A percentile compares a stretch with the other conserved stretches of the same genome.
Conservation (phyloP, 352 stramenopile genomes). For the Phytophthora agathidicida region DNA sequence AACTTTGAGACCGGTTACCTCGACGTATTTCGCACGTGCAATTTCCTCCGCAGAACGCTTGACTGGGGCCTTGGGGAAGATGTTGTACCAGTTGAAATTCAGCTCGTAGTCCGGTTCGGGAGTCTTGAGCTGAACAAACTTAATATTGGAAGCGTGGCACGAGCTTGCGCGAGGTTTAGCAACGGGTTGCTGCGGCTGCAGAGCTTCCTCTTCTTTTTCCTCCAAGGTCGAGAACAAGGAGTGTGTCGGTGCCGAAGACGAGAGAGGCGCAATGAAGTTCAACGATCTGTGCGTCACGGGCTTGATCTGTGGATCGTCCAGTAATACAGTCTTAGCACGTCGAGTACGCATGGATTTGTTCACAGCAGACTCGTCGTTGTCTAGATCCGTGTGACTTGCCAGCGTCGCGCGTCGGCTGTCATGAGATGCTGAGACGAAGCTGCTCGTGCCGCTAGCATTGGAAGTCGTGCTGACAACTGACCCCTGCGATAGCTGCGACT, state of each 20-base stretch:
- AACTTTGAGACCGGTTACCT: slow-evolving; percentile 55
- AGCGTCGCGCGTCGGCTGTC: slow-evolving; percentile 23
- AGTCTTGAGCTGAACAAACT: slow-evolving; percentile 65
- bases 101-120: slow-evolving; percentile 68
- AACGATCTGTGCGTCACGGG: slow-evolving; percentile 13
- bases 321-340: slow-evolving; percentile 48
- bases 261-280: slow-evolving; percentile 26
- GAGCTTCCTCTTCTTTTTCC: slow-evolving; percentile 12
- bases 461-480: slow-evolving; percentile 14
- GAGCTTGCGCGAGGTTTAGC: slow-evolving; percentile 13
- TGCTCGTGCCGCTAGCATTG: slow-evolving; percentile 18
- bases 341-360: slow-evolving; percentile 29
- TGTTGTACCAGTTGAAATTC: slow-evolving; percentile 82
- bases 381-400: slow-evolving; percentile 12
- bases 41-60: slow-evolving; percentile 34
- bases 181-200: background rate
- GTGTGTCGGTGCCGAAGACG: slow-evolving; percentile 9
- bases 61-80: slow-evolving; percentile 80
- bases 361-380: slow-evolving; percentile 32
- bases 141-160: slow-evolving; percentile 21
- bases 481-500: slow-evolving; percentile 28
- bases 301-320: slow-evolving; percentile 32
- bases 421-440: slow-evolving; percentile 3
- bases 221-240: slow-evolving; percentile 21
- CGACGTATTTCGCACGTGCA: slow-evolving; percentile 58